Base-by-base conservation (phyloP, 495 filamentous ascomycete genomes). In the Trichoderma erinaceum region DNA sequence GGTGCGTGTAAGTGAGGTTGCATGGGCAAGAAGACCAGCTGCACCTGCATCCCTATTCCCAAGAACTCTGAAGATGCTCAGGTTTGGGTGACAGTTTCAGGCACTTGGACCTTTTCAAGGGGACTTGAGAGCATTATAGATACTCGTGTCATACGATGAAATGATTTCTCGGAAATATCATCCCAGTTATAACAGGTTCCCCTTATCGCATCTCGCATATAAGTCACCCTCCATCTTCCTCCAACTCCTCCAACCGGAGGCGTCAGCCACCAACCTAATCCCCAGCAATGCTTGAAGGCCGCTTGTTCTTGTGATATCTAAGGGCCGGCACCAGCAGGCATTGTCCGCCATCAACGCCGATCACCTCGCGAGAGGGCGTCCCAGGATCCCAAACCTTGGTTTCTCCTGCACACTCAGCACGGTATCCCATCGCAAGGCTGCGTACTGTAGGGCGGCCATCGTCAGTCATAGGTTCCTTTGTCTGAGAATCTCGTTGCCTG, bases 261-360 rank as follows among this genome's bases (percentile, higher is more conserved):
- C 56, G 56, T 61, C 56, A 61, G 56, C 56, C 56, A 61, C 56
- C 56, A 61, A 29, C 56, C 27, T 61, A 61, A n/a, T 21, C 56
- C 21, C 10, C 50, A 56, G n/a, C 18, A 56, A n/a, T 56, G 50
- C 50, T 56, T 56, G 21, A 23, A 16, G 21, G 50, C 50, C 25
- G 27, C 4, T 15, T 18, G 12, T 32, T 61, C 56, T 4, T 32
- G 11, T 25, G 27, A 61, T 61, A 7, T 27, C 50, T 25, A 56
- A 56, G n/a, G 50, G 50, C 50, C 50, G 50, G 50, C 50, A 56
- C 50, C 50, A n/a, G 4, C 56, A 61, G 27, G 15, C 56, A 48
- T 61, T 61, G 10, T 21, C 56, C 56, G 23, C 23, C 56, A 61
- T 61, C 56, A 27, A 61, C 56, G 56, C 56, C 56, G 56, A 61